Conservation (phyloP, 2,329 filamentous ascomycete species). For the Aspergillus calidoustus region DNA sequence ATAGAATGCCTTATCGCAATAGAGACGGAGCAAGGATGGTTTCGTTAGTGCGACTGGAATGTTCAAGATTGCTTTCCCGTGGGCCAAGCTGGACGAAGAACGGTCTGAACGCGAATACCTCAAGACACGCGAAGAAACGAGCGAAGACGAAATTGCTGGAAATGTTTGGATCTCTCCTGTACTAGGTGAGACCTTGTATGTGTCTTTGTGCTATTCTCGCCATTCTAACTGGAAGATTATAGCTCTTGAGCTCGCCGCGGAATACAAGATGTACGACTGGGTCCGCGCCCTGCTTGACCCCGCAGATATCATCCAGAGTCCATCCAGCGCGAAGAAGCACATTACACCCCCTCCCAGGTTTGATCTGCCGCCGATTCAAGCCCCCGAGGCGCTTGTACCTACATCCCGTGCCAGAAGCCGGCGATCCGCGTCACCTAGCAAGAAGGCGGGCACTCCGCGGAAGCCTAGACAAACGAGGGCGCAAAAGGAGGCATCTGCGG, state of each 20-base stretch:
- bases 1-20: conserved; percentile 17
- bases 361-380: conserved; percentile 58
- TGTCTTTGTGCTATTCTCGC: background rate
- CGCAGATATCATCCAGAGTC: conserved; percentile 71
- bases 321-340: conserved; percentile 71
- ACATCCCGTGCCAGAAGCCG: conserved; percentile 56
- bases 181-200: conserved; percentile 55
- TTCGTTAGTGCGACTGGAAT: conserved; percentile 70
- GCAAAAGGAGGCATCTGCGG: conserved; percentile 54
- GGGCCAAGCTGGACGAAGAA: conserved; percentile 65
- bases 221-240: conserved; percentile 38
- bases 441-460: conserved; percentile 56
- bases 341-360: conserved; percentile 84
- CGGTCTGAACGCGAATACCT: conserved; percentile 70
- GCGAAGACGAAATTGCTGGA: conserved; percentile 88
- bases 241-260: conserved; percentile 81
- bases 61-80: conserved; percentile 72
- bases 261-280: conserved; percentile 87
- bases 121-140: conserved; percentile 80
- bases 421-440: conserved; percentile 63
- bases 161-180: conserved; percentile 94
- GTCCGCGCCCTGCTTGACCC: conserved; percentile 90
- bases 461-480: conserved; percentile 57
- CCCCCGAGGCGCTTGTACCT: conserved; percentile 33
- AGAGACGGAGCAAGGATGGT: conserved; percentile 69